Percentiles rank a stretch among this genome's conserved stretches.
These are phyloP conservation scores for Dryas integrifolia DNA, from an alignment of 331 rosid species.

Conservation along the genomic window DNA sequence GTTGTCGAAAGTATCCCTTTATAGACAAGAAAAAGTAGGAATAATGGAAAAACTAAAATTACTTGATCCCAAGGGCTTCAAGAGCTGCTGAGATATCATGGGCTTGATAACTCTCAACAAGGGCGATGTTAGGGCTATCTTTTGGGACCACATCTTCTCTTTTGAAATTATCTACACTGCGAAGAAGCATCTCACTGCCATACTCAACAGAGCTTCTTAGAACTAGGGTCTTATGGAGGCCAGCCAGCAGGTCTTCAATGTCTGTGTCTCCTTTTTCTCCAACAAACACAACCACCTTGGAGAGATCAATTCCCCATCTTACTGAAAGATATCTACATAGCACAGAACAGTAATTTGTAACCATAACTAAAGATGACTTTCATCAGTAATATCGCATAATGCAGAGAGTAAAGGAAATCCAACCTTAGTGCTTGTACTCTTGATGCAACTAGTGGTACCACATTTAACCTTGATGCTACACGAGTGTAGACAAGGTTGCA, in stretches of 20 bases:
- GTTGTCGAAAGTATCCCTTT: constrained; percentile 19
- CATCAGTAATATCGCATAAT: not conserved
- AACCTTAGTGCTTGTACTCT: constrained; percentile 77
- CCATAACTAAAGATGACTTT: not conserved
- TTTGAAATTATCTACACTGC: constrained; percentile 45
- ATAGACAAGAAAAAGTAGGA: constrained; percentile 3
- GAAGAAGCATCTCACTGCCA: constrained; percentile 65
- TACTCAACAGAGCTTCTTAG: constrained; percentile 50
- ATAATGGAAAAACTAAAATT: constrained; percentile 19
- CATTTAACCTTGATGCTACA: constrained; percentile 61
- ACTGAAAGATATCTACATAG: constrained; percentile 65
- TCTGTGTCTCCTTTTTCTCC: constrained; percentile 85
- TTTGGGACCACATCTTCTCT: constrained; percentile 50
- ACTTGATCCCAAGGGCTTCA: constrained; percentile 44
- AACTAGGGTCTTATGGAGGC: constrained; percentile 65
- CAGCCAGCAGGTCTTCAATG: constrained; percentile 60
- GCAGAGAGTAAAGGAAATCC: constrained; percentile 13
- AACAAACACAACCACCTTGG: constrained; percentile 51
- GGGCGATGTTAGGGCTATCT: constrained; percentile 55
- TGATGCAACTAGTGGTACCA: constrained; percentile 66
- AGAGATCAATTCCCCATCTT: constrained; percentile 74
- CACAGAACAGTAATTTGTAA: constrained; percentile 3
- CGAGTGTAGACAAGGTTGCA: constrained; percentile 69
- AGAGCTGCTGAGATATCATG: constrained; percentile 50
- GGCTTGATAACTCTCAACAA: constrained; percentile 37